Conservation (phyloP, 208 protist genomes). For the Leishmania lainsoni region DNA sequence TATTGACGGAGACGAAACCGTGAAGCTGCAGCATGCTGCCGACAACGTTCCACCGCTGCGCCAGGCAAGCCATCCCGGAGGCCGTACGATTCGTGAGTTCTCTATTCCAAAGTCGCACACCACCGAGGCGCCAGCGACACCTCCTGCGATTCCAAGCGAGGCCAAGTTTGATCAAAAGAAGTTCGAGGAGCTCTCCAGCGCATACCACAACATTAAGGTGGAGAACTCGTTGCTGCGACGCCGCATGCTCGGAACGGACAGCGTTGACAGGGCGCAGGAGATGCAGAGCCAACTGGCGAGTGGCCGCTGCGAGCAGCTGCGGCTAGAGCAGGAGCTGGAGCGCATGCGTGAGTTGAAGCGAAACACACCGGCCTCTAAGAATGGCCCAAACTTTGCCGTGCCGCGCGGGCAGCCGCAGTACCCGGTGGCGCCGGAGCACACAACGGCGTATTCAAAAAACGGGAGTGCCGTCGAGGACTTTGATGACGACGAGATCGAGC, state of each 20-base stretch:
- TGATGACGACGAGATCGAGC: conserved; percentile 52
- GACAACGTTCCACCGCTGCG: conserved; percentile 52
- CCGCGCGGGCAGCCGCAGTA: conserved; percentile 37
- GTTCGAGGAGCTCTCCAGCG: conserved; percentile 70
- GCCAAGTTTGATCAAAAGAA: conserved; percentile 42
- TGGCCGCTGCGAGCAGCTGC: conserved; percentile 52
- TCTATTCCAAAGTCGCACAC: conserved; percentile 57
- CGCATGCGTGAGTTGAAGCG: conserved; percentile 52
- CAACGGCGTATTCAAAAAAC: conserved; percentile 46
- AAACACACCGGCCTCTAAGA: conserved; percentile 12
- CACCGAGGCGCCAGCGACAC: conserved; percentile 1
- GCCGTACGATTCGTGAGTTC: conserved; percentile 78
- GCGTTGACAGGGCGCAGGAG: conserved; percentile 58
- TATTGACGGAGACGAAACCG: conserved; percentile 72
- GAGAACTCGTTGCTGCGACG: conserved; percentile 83
- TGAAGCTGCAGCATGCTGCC: conserved; percentile 63
- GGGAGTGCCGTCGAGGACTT: conserved; percentile 39
- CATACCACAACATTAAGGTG: conserved; percentile 87
- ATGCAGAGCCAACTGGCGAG: conserved; percentile 63
- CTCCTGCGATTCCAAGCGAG: background rate
- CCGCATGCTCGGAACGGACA: conserved; percentile 71
- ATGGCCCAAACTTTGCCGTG: conserved; percentile 19
- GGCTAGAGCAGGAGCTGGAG: conserved; percentile 63
- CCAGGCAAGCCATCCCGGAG: conserved; percentile 67
- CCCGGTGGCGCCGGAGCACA: conserved; percentile 50